Percentiles rank a stretch among this genome's conserved stretches.
phyloP scores from a whole-genome alignment of 805 yeast genomes.

The Ogataea glucozyma region DNA sequence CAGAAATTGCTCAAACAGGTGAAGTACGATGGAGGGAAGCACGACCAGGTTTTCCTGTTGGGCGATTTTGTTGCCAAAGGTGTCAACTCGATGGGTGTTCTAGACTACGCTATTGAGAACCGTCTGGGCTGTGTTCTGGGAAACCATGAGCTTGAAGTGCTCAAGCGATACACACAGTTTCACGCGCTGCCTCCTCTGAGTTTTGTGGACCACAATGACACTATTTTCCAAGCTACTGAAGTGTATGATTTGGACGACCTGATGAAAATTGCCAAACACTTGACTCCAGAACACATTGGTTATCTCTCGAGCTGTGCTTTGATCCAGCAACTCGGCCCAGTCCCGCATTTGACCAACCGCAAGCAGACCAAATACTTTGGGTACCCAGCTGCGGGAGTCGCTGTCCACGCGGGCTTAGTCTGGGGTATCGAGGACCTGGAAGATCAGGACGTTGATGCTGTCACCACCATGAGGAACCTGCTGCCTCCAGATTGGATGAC shows the following conservation, averaged over 20 bases:
- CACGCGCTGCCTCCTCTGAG: conserved; percentile 45
- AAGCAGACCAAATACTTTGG: conserved; percentile 25
- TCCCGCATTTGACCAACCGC: conserved; percentile 44
- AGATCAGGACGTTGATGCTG: conserved; percentile 61
- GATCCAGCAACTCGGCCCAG: conserved; percentile 60
- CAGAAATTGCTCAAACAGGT: conserved; percentile 51
- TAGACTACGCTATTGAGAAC: conserved; percentile 62
- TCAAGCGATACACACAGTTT: conserved; percentile 62
- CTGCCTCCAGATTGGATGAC: conserved; percentile 62
- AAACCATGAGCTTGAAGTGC: conserved; percentile 78
- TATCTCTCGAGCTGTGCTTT: conserved; percentile 66
- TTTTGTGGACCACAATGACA: conserved; percentile 20
- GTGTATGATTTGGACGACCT: conserved; percentile 38
- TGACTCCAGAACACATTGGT: conserved; percentile 60
- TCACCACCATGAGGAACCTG: conserved; percentile 68
- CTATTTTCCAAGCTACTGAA: conserved; percentile 19
- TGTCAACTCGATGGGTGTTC: conserved; percentile 65
- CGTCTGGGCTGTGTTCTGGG: conserved; percentile 78
- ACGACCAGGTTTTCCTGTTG: conserved; percentile 64
- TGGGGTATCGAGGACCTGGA: conserved; percentile 57
- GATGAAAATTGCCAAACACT: conserved; percentile 49
- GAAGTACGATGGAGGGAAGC: conserved; percentile 41
- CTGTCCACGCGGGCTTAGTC: conserved; percentile 81
- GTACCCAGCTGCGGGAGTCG: conserved; percentile 46
- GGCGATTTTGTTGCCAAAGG: conserved; percentile 92